phyloP scores from a whole-genome alignment of 2,329 filamentous ascomycete genomes.

The Colletotrichum zoysiae region DNA sequence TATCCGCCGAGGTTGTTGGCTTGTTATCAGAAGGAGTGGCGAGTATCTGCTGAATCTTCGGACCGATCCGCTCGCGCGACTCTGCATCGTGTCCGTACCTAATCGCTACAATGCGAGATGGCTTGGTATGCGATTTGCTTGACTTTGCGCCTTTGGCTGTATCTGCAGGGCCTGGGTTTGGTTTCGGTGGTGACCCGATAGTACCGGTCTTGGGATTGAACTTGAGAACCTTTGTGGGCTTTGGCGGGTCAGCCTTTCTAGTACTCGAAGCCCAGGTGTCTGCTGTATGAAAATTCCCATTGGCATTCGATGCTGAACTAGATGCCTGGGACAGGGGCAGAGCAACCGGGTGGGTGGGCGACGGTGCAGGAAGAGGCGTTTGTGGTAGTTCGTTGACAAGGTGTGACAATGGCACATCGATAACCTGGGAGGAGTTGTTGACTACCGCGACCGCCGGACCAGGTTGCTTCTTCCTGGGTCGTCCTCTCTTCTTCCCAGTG shows the following conservation, averaged over 20 bases:
- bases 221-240: conserved; percentile 57
- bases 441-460: conserved; percentile 44
- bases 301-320: neutral
- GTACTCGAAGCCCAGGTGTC: neutral
- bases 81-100: conserved; percentile 51
- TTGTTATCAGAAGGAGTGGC: conserved; percentile 42
- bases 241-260: conserved; percentile 43
- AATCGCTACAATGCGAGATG: conserved; percentile 30
- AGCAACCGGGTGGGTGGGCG: neutral
- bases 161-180: conserved; percentile 55
- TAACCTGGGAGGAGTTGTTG: conserved; percentile 44
- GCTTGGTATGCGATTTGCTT: conserved; percentile 20
- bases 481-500: conserved; percentile 42
- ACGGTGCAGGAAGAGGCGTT: conserved; percentile 4
- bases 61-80: conserved; percentile 63
- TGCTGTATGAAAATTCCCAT: neutral
- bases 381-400: conserved; percentile 15
- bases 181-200: conserved; percentile 70
- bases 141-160: conserved; percentile 29
- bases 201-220: conserved; percentile 73
- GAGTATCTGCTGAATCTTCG: conserved; percentile 74
- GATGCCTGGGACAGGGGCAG: neutral
- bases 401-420: neutral
- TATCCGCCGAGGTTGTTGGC: conserved; percentile 45
- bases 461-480: conserved; percentile 46